phyloP scores from a whole-genome alignment of 495 filamentous ascomycete genomes.

The Tuber indicum region DNA sequence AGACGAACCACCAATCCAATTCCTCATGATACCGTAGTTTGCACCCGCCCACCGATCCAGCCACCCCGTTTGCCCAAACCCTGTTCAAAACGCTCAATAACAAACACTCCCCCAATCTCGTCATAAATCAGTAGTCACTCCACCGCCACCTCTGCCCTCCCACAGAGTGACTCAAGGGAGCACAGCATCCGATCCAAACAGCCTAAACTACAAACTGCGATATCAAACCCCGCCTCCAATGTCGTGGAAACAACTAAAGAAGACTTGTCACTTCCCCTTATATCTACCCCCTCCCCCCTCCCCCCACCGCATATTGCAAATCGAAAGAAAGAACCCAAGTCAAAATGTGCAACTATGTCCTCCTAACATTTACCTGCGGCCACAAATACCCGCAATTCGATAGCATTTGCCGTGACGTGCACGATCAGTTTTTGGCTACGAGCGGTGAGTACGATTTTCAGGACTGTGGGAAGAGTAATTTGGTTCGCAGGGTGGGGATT shows the following conservation, averaged over 20 bases:
- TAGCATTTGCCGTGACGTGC: slow-evolving; percentile 18
- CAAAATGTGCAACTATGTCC: slow-evolving; percentile 29
- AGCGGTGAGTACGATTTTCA: slow-evolving; percentile 22
- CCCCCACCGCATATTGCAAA: not conserved
- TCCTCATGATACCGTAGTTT: not conserved
- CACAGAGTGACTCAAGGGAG: not conserved
- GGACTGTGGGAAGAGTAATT: slow-evolving; percentile 20
- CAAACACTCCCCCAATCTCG: not conserved
- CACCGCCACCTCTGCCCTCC: not conserved
- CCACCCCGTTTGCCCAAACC: not conserved
- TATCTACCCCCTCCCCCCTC: not conserved
- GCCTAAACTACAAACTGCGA: not conserved
- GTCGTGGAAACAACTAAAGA: not conserved
- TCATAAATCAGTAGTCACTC: not conserved
- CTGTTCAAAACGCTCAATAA: not conserved
- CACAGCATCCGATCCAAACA: not conserved
- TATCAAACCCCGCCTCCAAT: not conserved
- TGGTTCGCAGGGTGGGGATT: slow-evolving; percentile 1
- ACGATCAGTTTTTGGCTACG: slow-evolving; percentile 19
- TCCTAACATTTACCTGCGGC: slow-evolving; percentile 21
- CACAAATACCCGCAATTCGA: slow-evolving; percentile 24
- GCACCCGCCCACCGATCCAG: not conserved
- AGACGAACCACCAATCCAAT: not conserved
- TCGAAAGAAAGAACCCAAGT: not conserved
- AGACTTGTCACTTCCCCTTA: not conserved